Evolutionary conservation across 1,284 basidiomycete genomes (phyloP), one percentile per base, ranked within the genome.

Genomic region (Tylopilus sp.): DNA sequence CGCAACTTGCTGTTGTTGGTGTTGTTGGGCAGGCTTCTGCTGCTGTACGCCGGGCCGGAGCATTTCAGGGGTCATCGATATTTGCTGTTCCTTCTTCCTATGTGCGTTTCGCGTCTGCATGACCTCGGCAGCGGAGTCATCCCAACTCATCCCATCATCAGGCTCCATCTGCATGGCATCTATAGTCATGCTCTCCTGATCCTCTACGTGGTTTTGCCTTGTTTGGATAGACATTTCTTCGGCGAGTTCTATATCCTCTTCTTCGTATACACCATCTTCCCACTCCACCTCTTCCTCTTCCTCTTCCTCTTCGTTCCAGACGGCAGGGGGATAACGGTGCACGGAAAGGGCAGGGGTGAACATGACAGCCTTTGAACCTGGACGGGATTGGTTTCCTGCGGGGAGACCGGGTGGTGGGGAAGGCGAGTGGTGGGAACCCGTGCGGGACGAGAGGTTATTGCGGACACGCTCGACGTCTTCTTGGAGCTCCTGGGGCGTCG

Each of bases 231-330:
- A 60, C 53, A 57, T 46, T 41, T 84, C 84, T 46, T 78, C 77
- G 1, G 76, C 81, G 30, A 86, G 70, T 12, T 76, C 77, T 1
- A 74, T 66, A 49, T 88, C 86, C 60, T 88, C 84, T 39, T 82
- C 81, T 54, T 81, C 77, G 48, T 86, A 86, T 10, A 74, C 77
- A n/a, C 83, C 86, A 29, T 84, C 81, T 37, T 87, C 84, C 79
- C 84, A 89, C 49, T 89, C 85, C 0, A 74, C 67, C 26, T 88
- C 84, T 23, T 84, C 82, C 1, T 85, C 82, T 25, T 89, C 86
- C 23, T 86, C 82, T 44, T 92, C 89, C 0, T 86, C 86, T 29
- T 88, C 86, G 46, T 80, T 78, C 90, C 89, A 92, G 2, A 90
- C 82, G 0, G 86, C 83, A 3, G 87, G 88, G 0, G 85, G 83